phyloP scores from a whole-genome alignment of 257 asterid species.

The Ilex asprella region DNA sequence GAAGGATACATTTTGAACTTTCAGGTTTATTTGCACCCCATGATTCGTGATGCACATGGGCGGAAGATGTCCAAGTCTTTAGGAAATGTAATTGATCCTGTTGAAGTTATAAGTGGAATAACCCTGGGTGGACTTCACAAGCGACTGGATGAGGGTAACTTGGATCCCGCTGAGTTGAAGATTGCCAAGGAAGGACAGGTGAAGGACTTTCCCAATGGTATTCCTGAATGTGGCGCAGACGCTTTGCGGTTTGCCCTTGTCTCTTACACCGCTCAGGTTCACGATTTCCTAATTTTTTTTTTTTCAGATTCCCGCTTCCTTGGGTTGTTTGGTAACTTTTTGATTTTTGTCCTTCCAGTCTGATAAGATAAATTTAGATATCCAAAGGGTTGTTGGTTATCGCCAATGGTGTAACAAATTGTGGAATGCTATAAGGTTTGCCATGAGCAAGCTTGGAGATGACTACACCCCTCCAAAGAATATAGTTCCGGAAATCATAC shows the following conservation, averaged over 20 bases:
- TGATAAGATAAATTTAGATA: conserved; percentile 82
- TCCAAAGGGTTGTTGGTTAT: conserved; percentile 91
- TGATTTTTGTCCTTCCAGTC: conserved; percentile 47
- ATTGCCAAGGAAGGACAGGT: conserved; percentile 86
- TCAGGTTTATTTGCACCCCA: conserved; percentile 93
- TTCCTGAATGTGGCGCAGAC: conserved; percentile 93
- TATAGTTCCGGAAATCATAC: conserved; percentile 50
- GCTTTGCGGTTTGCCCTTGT: conserved; percentile 96
- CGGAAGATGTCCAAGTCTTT: conserved; percentile 99
- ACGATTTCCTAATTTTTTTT: conserved; percentile 3
- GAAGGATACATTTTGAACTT: background rate
- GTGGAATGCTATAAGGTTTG: conserved; percentile 96
- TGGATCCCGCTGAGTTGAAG: conserved; percentile 71
- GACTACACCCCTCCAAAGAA: conserved; percentile 68
- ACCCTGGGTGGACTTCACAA: conserved; percentile 69
- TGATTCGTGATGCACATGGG: conserved; percentile 98
- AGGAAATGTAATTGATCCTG: conserved; percentile 91
- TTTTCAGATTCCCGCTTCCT: conserved; percentile 9
- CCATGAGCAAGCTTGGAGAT: conserved; percentile 92
- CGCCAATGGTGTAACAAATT: conserved; percentile 97
- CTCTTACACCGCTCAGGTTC: conserved; percentile 92
- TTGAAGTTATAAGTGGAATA: conserved; percentile 82
- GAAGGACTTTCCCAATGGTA: conserved; percentile 86
- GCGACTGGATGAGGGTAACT: conserved; percentile 86
- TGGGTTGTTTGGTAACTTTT: conserved; percentile 6